phyloP scores from a whole-genome alignment of 1,284 basidiomycete species.

The Heterobasidion parviporum region DNA sequence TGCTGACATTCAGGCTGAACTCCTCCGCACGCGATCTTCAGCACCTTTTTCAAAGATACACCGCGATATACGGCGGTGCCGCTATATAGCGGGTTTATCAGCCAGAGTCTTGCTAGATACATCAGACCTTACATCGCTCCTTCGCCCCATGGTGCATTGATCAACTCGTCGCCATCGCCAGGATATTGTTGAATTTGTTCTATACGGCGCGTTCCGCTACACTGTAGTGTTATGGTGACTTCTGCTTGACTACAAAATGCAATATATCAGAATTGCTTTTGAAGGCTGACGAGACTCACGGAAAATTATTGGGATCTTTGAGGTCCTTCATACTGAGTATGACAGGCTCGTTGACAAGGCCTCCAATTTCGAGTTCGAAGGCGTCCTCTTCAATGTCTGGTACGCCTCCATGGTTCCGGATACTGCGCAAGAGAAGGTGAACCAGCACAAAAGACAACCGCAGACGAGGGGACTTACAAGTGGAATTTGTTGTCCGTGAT shows the following conservation, averaged over 20 bases:
- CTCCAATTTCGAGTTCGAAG: constrained; percentile 40
- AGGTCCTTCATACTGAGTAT: constrained; percentile 38
- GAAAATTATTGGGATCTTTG: constrained; percentile 35
- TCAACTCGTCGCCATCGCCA: constrained; percentile 50
- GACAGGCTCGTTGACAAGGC: constrained; percentile 36
- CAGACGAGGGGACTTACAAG: constrained; percentile 26
- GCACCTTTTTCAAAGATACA: constrained; percentile 44
- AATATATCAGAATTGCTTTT: not conserved
- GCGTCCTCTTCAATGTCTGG: constrained; percentile 35
- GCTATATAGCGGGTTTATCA: not conserved
- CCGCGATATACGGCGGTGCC: constrained; percentile 18
- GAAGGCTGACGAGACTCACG: constrained; percentile 22
- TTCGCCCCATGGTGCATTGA: constrained; percentile 50
- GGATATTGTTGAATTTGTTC: constrained; percentile 48
- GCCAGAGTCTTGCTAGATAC: not conserved
- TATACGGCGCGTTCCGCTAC: constrained; percentile 44
- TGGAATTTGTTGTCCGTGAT: constrained; percentile 39
- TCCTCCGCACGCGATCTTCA: constrained; percentile 45
- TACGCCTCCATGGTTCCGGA: constrained; percentile 41
- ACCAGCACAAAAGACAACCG: not conserved
- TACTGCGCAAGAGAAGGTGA: constrained; percentile 17
- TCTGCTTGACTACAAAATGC: constrained; percentile 30
- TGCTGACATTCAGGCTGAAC: constrained; percentile 39
- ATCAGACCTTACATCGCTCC: constrained; percentile 37
- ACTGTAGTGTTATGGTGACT: constrained; percentile 46